Percentiles rank a stretch among this genome's conserved stretches.
Evolutionary conservation across 2,329 filamentous ascomycete genomes (phyloP).

Genomic region (Fusarium paranaense): DNA sequence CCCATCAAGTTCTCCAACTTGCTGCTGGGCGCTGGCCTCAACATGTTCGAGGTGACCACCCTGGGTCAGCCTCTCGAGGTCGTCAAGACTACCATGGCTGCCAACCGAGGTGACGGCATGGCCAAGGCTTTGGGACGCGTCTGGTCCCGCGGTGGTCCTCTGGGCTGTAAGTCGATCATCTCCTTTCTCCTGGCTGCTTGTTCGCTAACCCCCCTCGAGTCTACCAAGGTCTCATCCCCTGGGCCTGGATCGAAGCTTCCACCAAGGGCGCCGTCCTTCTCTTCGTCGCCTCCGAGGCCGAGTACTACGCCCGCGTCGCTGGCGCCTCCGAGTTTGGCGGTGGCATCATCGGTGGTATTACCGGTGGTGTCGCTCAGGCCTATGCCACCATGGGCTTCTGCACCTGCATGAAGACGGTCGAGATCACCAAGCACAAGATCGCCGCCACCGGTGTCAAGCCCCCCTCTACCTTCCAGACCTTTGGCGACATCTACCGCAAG

Average conservation of each 20-base stretch:
- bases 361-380: conserved; percentile 94
- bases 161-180: conserved; percentile 80
- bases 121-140: conserved; percentile 83
- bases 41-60: conserved; percentile 88
- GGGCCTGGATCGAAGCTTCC: conserved; percentile 99
- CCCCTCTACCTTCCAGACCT: conserved; percentile 91
- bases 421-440: conserved; percentile 98
- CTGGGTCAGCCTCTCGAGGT: conserved; percentile 90
- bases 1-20: conserved; percentile 99
- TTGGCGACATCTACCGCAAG: conserved; percentile 95
- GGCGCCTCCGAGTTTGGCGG: conserved; percentile 89
- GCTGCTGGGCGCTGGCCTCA: conserved; percentile 91
- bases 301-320: conserved; percentile 87
- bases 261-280: conserved; percentile 99
- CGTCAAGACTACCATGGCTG: conserved; percentile 99
- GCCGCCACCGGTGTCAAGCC: conserved; percentile 85
- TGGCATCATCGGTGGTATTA: conserved; percentile 92
- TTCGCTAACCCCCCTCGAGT: conserved; percentile 65
- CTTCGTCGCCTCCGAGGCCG: conserved; percentile 98
- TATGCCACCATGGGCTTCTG: conserved; percentile 99
- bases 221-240: conserved; percentile 99
- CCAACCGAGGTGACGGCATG: conserved; percentile 92
- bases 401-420: conserved; percentile 99
- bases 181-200: background rate
- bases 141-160: conserved; percentile 91